phyloP scores from a whole-genome alignment of 2,329 filamentous ascomycete species.

The Leptographium procerum region DNA sequence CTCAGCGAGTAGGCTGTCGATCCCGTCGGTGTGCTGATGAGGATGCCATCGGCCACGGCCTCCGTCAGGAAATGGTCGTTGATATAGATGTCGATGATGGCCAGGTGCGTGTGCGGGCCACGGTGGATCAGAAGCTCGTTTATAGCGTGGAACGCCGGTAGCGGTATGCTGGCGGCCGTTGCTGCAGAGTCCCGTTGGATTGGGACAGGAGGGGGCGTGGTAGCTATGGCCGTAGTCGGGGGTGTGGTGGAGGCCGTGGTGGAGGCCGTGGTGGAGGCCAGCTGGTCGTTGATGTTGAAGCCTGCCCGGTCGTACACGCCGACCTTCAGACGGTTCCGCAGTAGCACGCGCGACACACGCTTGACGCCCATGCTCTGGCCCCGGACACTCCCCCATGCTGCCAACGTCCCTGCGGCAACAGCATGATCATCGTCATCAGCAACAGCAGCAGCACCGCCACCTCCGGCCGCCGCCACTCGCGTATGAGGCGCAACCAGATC shows the following conservation, averaged over 20 bases:
- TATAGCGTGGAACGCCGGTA: slow-evolving; percentile 55
- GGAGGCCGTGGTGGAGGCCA: slow-evolving; percentile 33
- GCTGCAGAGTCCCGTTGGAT: background rate
- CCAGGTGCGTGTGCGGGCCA: slow-evolving; percentile 78
- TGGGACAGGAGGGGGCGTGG: background rate
- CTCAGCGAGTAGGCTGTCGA: slow-evolving; percentile 94
- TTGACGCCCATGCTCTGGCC: slow-evolving; percentile 72
- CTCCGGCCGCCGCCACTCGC: slow-evolving; percentile 20
- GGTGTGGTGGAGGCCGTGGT: slow-evolving; percentile 18
- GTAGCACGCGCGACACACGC: slow-evolving; percentile 67
- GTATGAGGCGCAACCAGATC: slow-evolving; percentile 30
- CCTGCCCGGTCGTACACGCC: slow-evolving; percentile 67
- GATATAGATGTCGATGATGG: slow-evolving; percentile 83
- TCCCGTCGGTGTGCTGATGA: slow-evolving; percentile 86
- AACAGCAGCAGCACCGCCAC: slow-evolving; percentile 3
- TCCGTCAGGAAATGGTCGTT: slow-evolving; percentile 85
- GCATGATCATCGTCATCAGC: background rate
- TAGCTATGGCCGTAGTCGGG: background rate
- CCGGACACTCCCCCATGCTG: slow-evolving; percentile 59
- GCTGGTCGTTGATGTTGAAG: slow-evolving; percentile 41
- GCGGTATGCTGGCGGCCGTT: background rate
- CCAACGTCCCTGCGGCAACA: slow-evolving; percentile 11
- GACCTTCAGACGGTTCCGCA: slow-evolving; percentile 78
- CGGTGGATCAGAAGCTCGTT: slow-evolving; percentile 94
- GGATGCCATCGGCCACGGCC: slow-evolving; percentile 88